phyloP scores from a whole-genome alignment of 495 filamentous ascomycete species.

The Saxophila tyrrhenica region DNA sequence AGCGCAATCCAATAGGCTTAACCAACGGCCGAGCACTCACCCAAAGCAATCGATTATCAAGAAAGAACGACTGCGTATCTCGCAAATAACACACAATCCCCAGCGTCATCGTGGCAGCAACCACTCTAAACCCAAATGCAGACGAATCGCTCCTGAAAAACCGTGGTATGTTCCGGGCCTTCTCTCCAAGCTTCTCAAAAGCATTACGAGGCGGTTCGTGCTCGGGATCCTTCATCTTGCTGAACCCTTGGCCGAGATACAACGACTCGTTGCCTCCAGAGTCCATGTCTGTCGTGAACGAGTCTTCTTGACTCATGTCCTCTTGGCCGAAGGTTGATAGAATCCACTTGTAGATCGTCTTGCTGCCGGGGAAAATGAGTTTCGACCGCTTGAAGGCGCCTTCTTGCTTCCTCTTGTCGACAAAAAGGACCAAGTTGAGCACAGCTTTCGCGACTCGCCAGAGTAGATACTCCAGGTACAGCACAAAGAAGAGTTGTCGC shows the following conservation, averaged over 20 bases:
- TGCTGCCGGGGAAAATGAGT: slow-evolving; percentile 52
- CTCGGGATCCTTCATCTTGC: slow-evolving; percentile 59
- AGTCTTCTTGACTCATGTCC: slow-evolving; percentile 15
- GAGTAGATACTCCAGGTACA: slow-evolving; percentile 61
- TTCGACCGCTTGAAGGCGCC: slow-evolving; percentile 52
- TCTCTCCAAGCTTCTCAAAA: slow-evolving; percentile 53
- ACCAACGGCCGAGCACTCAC: neutral
- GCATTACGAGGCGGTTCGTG: slow-evolving; percentile 58
- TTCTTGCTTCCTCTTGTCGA: slow-evolving; percentile 52
- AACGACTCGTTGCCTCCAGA: neutral
- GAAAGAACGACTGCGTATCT: slow-evolving; percentile 58
- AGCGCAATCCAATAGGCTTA: neutral
- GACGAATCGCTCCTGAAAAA: slow-evolving; percentile 60
- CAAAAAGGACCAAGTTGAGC: slow-evolving; percentile 53
- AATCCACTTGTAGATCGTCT: slow-evolving; percentile 58
- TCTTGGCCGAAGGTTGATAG: slow-evolving; percentile 27
- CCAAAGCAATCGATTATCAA: neutral
- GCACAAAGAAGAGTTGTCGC: slow-evolving; percentile 60
- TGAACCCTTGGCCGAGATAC: slow-evolving; percentile 31
- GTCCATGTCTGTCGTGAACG: neutral
- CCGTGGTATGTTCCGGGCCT: slow-evolving; percentile 43
- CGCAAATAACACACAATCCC: slow-evolving; percentile 57
- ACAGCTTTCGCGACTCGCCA: slow-evolving; percentile 53
- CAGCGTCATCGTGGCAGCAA: slow-evolving; percentile 66
- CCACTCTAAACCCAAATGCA: slow-evolving; percentile 60